Evolutionary conservation across 768 basidiomycete species (phyloP).

Genomic region (Rhodosporidiobolus odoratus): DNA sequence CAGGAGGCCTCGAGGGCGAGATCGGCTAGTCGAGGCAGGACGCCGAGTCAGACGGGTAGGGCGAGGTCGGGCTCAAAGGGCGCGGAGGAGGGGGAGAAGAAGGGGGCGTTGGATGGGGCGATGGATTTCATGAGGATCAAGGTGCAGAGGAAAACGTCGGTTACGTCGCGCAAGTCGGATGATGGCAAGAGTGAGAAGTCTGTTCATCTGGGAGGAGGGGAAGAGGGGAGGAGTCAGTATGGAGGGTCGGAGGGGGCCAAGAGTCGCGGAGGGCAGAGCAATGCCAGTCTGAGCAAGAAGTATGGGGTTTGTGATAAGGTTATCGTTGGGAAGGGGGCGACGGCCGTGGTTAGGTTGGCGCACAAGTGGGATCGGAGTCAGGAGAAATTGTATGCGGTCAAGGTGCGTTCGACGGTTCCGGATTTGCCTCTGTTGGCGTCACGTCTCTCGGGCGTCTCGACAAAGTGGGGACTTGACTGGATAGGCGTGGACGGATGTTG

Average conservation of each 20-base stretch:
- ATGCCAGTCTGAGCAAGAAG: slow-evolving; percentile 68
- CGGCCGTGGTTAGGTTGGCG: slow-evolving; percentile 87
- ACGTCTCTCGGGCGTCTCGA: not conserved
- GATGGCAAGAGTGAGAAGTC: slow-evolving; percentile 28
- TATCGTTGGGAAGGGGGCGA: slow-evolving; percentile 97
- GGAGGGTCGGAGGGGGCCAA: slow-evolving; percentile 52
- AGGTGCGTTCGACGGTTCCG: slow-evolving; percentile 56
- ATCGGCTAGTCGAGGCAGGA: not conserved
- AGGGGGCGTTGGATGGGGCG: slow-evolving; percentile 18
- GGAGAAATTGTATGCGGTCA: slow-evolving; percentile 96
- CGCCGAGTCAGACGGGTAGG: slow-evolving; percentile 17
- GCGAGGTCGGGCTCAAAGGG: slow-evolving; percentile 1
- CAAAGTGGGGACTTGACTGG: slow-evolving; percentile 23
- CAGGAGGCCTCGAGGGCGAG: slow-evolving; percentile 22
- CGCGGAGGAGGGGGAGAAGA: not conserved
- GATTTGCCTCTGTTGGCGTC: not conserved
- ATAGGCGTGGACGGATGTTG: not conserved
- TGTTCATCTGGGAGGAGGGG: not conserved
- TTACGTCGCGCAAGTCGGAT: slow-evolving; percentile 29
- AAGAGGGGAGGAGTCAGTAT: slow-evolving; percentile 16
- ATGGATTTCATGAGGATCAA: slow-evolving; percentile 38
- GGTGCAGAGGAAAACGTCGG: slow-evolving; percentile 32
- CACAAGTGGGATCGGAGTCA: slow-evolving; percentile 92
- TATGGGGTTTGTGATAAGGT: slow-evolving; percentile 96
- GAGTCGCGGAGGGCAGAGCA: slow-evolving; percentile 52